phyloP scores from a whole-genome alignment of 2,329 filamentous ascomycete genomes.

The Diaporthe longicolla region DNA sequence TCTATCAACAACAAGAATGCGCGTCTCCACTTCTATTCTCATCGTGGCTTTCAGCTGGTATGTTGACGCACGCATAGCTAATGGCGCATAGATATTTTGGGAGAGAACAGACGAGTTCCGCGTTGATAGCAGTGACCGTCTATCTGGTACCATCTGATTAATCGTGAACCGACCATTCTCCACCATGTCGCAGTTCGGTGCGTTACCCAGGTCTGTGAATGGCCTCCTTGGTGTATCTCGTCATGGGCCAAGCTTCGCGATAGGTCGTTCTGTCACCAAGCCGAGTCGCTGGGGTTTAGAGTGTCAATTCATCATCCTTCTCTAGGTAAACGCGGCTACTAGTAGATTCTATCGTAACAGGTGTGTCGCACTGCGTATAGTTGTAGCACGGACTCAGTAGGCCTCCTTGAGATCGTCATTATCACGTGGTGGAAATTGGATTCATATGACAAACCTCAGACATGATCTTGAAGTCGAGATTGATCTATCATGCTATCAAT shows the following conservation, averaged over 20 bases:
- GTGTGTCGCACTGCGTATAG: background rate
- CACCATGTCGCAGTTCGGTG: background rate
- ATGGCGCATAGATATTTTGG: background rate
- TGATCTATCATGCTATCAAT: background rate
- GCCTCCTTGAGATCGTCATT: background rate
- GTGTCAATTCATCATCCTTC: background rate
- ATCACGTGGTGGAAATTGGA: background rate
- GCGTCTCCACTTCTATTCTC: background rate
- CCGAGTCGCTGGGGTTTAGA: background rate
- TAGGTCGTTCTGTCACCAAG: background rate
- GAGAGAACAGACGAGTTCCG: background rate
- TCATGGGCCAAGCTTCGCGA: background rate
- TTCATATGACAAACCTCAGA: background rate
- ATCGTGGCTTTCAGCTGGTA: constrained; percentile 5
- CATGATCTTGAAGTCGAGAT: background rate
- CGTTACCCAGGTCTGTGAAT: background rate
- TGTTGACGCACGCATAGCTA: background rate
- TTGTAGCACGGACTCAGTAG: background rate
- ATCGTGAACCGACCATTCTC: background rate
- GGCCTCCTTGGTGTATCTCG: background rate
- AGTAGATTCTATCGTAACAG: background rate
- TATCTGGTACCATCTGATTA: background rate
- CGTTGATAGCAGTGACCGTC: background rate
- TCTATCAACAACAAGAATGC: background rate
- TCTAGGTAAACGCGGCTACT: background rate